Conservation (phyloP, 495 filamentous ascomycete genomes). For the Penicillium pulvis region DNA sequence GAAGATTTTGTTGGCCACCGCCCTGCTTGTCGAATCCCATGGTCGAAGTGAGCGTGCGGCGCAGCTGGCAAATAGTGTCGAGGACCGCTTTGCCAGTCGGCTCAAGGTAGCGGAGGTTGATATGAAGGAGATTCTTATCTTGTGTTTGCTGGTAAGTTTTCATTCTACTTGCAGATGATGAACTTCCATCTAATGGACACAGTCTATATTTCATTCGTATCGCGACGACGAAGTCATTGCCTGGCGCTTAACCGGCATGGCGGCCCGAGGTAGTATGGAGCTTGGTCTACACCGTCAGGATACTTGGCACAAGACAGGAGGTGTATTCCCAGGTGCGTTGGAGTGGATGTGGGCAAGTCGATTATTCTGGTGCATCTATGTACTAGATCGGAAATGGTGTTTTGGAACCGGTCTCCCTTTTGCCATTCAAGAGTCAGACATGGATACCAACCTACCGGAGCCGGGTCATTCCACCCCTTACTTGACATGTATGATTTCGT, state of each 20-base stretch:
- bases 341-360: slow-evolving; percentile 64
- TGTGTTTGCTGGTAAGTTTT: slow-evolving; percentile 64
- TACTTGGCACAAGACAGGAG: slow-evolving; percentile 61
- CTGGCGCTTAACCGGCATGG: slow-evolving; percentile 75
- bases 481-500: slow-evolving; percentile 60
- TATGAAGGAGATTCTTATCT: slow-evolving; percentile 67
- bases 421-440: slow-evolving; percentile 76
- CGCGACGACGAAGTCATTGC: slow-evolving; percentile 76
- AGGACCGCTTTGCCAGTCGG: slow-evolving; percentile 62
- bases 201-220: slow-evolving; percentile 83
- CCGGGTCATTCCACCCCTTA: slow-evolving; percentile 51
- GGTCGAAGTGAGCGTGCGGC: slow-evolving; percentile 73
- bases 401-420: slow-evolving; percentile 82
- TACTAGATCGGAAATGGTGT: slow-evolving; percentile 77
- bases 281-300: slow-evolving; percentile 77
- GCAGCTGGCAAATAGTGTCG: slow-evolving; percentile 70
- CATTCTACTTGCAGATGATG: background rate
- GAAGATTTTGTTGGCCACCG: slow-evolving; percentile 76
- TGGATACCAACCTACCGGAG: slow-evolving; percentile 72
- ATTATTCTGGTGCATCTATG: slow-evolving; percentile 83
- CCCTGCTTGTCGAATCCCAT: slow-evolving; percentile 67
- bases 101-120: slow-evolving; percentile 65
- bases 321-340: slow-evolving; percentile 55
- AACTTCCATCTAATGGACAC: background rate
- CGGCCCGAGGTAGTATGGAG: slow-evolving; percentile 71